phyloP scores from a whole-genome alignment of 495 filamentous ascomycete genomes.

The Poronia punctata region DNA sequence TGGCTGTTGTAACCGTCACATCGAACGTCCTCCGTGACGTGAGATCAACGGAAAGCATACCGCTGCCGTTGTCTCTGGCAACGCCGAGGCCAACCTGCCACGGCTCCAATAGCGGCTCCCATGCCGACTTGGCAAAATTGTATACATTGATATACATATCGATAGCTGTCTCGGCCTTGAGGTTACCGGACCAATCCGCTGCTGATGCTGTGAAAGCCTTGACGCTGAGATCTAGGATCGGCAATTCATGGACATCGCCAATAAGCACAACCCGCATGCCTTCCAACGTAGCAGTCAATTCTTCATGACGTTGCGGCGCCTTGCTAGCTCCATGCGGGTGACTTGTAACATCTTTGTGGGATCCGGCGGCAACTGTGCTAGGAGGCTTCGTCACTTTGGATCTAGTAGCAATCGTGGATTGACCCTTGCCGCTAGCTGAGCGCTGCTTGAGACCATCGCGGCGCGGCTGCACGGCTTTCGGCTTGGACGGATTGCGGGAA shows the following conservation, averaged over 20 bases:
- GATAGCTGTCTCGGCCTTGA: slow-evolving; percentile 81
- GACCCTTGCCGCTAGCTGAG: slow-evolving; percentile 56
- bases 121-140: slow-evolving; percentile 97
- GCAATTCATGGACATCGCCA: slow-evolving; percentile 90
- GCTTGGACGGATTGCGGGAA: slow-evolving; percentile 28
- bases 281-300: slow-evolving; percentile 74
- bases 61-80: slow-evolving; percentile 67
- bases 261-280: slow-evolving; percentile 92
- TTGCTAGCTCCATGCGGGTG: slow-evolving; percentile 32
- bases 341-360: slow-evolving; percentile 11
- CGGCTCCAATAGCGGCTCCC: slow-evolving; percentile 94
- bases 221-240: slow-evolving; percentile 87
- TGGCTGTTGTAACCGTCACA: slow-evolving; percentile 85
- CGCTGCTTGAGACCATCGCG: slow-evolving; percentile 49
- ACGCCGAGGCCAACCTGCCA: slow-evolving; percentile 92
- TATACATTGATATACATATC: slow-evolving; percentile 95
- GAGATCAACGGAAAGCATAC: slow-evolving; percentile 73
- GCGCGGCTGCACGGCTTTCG: slow-evolving; percentile 63
- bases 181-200: slow-evolving; percentile 80
- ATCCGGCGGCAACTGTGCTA: slow-evolving; percentile 11
- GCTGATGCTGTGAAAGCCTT: slow-evolving; percentile 80
- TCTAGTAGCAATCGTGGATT: slow-evolving; percentile 49
- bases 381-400: slow-evolving; percentile 12
- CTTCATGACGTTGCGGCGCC: slow-evolving; percentile 51
- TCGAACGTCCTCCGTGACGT: slow-evolving; percentile 86